A percentile compares a stretch with the other conserved stretches of the same genome.
phyloP scores from a whole-genome alignment of 2,329 filamentous ascomycete genomes.

The Fusarium sp. region DNA sequence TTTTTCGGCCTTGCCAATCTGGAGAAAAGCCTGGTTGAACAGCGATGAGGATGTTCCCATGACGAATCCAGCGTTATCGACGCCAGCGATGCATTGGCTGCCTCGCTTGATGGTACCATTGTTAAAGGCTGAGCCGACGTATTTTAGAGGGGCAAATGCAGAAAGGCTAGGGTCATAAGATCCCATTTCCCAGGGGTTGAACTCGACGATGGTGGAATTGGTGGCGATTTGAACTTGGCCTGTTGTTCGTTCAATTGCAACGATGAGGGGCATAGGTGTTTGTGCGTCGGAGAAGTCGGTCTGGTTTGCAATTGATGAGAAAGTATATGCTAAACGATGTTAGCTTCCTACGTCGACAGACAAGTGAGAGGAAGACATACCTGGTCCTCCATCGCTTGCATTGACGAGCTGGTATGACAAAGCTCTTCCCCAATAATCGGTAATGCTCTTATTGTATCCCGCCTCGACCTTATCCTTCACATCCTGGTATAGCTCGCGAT shows the following conservation, averaged over 20 bases:
- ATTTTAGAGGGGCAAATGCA: conserved; percentile 77
- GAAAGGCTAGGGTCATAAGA: conserved; percentile 78
- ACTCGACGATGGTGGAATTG: conserved; percentile 81
- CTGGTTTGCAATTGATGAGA: conserved; percentile 70
- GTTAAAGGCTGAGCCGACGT: conserved; percentile 78
- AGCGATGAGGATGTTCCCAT: conserved; percentile 88
- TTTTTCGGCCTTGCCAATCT: conserved; percentile 54
- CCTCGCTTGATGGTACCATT: conserved; percentile 66
- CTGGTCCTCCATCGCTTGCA: conserved; percentile 71
- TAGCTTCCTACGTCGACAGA: neutral
- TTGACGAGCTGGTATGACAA: conserved; percentile 83
- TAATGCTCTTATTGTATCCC: conserved; percentile 72
- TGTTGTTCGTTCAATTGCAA: conserved; percentile 75
- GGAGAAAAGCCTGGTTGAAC: conserved; percentile 82
- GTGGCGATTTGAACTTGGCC: conserved; percentile 65
- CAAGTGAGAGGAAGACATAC: neutral
- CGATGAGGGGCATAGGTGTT: conserved; percentile 78
- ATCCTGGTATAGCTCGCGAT: conserved; percentile 64
- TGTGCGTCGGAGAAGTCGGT: conserved; percentile 70
- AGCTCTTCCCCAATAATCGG: conserved; percentile 84
- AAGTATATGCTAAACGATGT: conserved; percentile 71
- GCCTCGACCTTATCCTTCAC: conserved; percentile 72
- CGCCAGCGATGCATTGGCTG: conserved; percentile 77
- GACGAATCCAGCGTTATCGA: conserved; percentile 84
- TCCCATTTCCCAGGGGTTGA: conserved; percentile 84